Evolutionary conservation across 2,329 filamentous ascomycete genomes (phyloP), one percentile per base, ranked within the genome.

Genomic region (Conoideocrella luteorostrata): DNA sequence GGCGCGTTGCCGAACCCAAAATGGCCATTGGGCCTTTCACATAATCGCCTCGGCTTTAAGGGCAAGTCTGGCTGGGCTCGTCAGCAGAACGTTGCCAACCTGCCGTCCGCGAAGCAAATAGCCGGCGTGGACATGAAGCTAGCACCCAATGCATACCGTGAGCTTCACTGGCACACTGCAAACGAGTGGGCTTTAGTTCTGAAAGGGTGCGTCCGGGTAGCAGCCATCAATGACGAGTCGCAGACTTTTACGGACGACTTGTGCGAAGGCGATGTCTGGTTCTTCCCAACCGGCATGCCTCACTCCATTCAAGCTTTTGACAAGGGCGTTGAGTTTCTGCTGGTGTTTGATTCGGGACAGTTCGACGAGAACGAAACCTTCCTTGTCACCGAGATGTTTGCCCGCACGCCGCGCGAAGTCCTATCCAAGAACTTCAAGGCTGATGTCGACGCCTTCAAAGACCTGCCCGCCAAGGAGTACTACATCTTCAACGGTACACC

Each of bases 81-180:
- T 3, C 69, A 78, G 55, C 72, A 78, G 55, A 78, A 78, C 52
- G 60, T 54, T 0, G 59, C 58, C 1, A 71, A 75, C 9, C 65
- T 81, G 46, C 77, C 77, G 2, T 47, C 55, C 1, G 66, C 73
- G 6, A 71, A 60, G 4, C 62, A 58, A 12, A 78, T 80, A 72
- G 75, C 77, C 0, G 76, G 75, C 34, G 77, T 80, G 1, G 70
- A 80, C 49, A 80, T 80, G 77, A 68, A 74, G 32, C 65, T 80
- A 1, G 69, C 67, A n/a, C 68, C 74, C 0, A 61, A 74, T 21
- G 77, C 72, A 0, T 82, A 82, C 48, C 72, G 80, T 17, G 79
- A 84, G 56, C 62, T 84, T 18, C 80, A 84, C 50, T 84, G 75
- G 76, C 77, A 80, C 50, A 75, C 70, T 29, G 68, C 72, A 30